These are phyloP conservation scores for Noccaea caerulescens DNA, from an alignment of 345 rosid genomes.

Conservation along the genomic window DNA sequence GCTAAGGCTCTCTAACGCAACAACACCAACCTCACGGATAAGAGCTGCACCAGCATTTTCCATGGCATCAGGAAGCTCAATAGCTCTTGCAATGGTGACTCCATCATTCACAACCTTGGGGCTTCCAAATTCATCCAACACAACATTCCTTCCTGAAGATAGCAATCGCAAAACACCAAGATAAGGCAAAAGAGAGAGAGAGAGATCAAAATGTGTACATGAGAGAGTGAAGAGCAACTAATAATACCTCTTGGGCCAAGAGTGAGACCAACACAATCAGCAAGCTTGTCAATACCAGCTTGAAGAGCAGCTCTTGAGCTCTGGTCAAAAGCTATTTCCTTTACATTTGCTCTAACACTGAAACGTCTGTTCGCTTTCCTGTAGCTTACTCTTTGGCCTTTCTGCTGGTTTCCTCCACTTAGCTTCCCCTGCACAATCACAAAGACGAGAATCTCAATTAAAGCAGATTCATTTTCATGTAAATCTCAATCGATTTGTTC, in stretches of 20 bases:
- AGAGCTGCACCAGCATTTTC: conserved; percentile 99
- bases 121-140: conserved; percentile 92
- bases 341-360: conserved; percentile 73
- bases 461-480: conserved; percentile 4
- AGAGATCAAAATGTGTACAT: neutral
- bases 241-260: conserved; percentile 94
- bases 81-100: conserved; percentile 94
- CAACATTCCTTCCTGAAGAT: conserved; percentile 81
- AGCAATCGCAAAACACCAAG: conserved; percentile 9
- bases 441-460: neutral
- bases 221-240: neutral
- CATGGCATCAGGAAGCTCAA: conserved; percentile 90
- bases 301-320: conserved; percentile 80
- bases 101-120: conserved; percentile 99
- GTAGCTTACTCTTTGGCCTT: conserved; percentile 58
- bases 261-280: conserved; percentile 90
- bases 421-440: conserved; percentile 53
- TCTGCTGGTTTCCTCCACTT: conserved; percentile 57
- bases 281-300: conserved; percentile 91
- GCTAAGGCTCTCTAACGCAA: conserved; percentile 2
- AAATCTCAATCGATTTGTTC: neutral
- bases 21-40: conserved; percentile 74
- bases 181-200: neutral
- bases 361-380: conserved; percentile 57
- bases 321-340: conserved; percentile 93